Evolutionary conservation across 2,329 filamentous ascomycete genomes (phyloP).

Genomic region (Dothistroma pini): DNA sequence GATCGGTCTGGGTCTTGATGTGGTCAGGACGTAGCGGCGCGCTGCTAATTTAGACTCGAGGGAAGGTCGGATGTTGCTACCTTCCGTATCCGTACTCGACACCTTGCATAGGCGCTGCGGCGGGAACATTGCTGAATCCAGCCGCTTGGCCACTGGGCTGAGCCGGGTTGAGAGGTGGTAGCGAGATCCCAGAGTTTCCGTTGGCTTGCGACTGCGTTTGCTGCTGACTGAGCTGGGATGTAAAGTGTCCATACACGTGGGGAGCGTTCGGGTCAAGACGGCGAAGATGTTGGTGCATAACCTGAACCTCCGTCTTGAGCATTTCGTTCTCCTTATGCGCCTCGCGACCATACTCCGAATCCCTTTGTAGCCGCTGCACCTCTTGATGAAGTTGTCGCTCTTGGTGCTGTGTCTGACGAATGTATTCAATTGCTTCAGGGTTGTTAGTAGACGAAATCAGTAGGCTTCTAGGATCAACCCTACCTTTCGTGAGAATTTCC

Average conservation of each 20-base stretch:
- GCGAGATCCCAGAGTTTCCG: slow-evolving; percentile 29
- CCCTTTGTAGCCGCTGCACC: slow-evolving; percentile 41
- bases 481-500: slow-evolving; percentile 73
- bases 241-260: slow-evolving; percentile 48
- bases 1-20: not conserved
- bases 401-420: slow-evolving; percentile 39
- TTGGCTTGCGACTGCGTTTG: slow-evolving; percentile 31
- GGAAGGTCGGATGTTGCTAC: slow-evolving; percentile 11
- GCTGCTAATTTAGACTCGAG: not conserved
- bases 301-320: slow-evolving; percentile 45
- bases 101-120: slow-evolving; percentile 46
- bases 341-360: slow-evolving; percentile 43
- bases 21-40: not conserved
- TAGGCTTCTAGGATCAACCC: not conserved
- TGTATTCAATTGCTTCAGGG: slow-evolving; percentile 48
- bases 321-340: slow-evolving; percentile 47
- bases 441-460: slow-evolving; percentile 5
- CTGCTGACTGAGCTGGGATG: slow-evolving; percentile 42
- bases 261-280: slow-evolving; percentile 45
- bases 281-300: slow-evolving; percentile 46
- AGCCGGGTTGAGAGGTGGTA: slow-evolving; percentile 36
- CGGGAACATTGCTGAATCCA: slow-evolving; percentile 31
- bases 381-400: slow-evolving; percentile 41
- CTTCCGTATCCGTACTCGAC: slow-evolving; percentile 42
- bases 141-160: slow-evolving; percentile 17